These are phyloP conservation scores for Fusarium sp. DNA, from an alignment of 2,329 filamentous ascomycete species.

Conservation along the genomic window DNA sequence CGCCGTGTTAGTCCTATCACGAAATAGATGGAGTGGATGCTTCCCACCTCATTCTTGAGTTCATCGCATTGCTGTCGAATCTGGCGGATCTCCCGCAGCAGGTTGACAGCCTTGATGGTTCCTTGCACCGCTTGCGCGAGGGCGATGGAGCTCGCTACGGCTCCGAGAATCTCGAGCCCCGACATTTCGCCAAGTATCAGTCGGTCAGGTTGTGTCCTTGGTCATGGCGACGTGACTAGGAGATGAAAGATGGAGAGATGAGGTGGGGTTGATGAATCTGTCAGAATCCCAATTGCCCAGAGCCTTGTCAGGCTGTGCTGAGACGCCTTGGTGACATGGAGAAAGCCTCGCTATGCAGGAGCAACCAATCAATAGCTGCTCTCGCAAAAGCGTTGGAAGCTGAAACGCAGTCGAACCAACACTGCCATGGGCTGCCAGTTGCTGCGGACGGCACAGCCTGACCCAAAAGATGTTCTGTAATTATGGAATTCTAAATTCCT, in stretches of 20 bases:
- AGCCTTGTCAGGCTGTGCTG: constrained; percentile 14
- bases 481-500: background rate
- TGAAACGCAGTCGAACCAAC: background rate
- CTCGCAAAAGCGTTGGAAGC: background rate
- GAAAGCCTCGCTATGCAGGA: background rate
- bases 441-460: background rate
- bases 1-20: background rate
- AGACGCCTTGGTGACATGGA: background rate
- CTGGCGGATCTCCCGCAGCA: background rate
- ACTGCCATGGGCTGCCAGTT: background rate
- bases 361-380: background rate
- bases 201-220: background rate
- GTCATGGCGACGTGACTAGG: background rate
- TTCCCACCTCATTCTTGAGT: background rate
- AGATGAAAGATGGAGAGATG: background rate
- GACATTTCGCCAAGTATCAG: background rate
- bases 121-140: constrained; percentile 12
- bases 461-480: background rate
- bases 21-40: fast-evolving
- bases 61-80: constrained; percentile 3
- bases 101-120: constrained; percentile 12
- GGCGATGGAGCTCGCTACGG: constrained; percentile 21
- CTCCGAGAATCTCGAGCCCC: constrained; percentile 21
- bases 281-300: background rate
- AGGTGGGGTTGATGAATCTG: background rate